These are phyloP conservation scores for Papiliotrema flavescens DNA, from an alignment of 1,284 basidiomycete genomes.

Conservation along the genomic window DNA sequence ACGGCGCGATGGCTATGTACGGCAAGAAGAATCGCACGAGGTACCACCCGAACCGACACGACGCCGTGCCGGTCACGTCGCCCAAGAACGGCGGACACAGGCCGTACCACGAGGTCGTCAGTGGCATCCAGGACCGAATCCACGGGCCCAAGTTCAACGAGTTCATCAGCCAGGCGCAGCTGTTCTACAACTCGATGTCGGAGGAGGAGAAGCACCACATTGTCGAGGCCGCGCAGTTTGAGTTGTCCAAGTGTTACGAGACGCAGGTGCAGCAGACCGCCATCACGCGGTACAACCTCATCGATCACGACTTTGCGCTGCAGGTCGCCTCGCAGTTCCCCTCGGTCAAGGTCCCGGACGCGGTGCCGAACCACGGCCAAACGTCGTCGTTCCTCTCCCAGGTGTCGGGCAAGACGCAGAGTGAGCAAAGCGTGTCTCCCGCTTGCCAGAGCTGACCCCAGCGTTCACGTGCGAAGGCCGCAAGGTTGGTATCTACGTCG, in stretches of 20 bases:
- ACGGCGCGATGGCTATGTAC: conserved; percentile 62
- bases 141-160: conserved; percentile 66
- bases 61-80: conserved; percentile 47
- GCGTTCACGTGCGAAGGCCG: conserved; percentile 56
- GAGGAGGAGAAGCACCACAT: conserved; percentile 65
- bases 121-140: conserved; percentile 64
- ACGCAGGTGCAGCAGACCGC: conserved; percentile 64
- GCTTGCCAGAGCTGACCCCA: background rate
- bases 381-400: conserved; percentile 60
- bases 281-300: conserved; percentile 59
- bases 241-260: conserved; percentile 74
- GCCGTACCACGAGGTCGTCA: conserved; percentile 48
- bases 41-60: conserved; percentile 61
- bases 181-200: conserved; percentile 71
- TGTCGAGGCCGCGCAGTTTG: conserved; percentile 65
- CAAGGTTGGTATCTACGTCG: conserved; percentile 64
- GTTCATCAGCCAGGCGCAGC: conserved; percentile 49
- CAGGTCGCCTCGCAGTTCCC: conserved; percentile 55
- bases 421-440: conserved; percentile 11
- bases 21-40: conserved; percentile 65
- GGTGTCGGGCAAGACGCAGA: conserved; percentile 49
- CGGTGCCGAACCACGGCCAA: conserved; percentile 60
- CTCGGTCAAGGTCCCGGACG: conserved; percentile 58
- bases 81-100: conserved; percentile 58
- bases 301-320: conserved; percentile 66